These are phyloP conservation scores for Alternaria sp. DNA, from an alignment of 2,329 filamentous ascomycete genomes.

Conservation along the genomic window DNA sequence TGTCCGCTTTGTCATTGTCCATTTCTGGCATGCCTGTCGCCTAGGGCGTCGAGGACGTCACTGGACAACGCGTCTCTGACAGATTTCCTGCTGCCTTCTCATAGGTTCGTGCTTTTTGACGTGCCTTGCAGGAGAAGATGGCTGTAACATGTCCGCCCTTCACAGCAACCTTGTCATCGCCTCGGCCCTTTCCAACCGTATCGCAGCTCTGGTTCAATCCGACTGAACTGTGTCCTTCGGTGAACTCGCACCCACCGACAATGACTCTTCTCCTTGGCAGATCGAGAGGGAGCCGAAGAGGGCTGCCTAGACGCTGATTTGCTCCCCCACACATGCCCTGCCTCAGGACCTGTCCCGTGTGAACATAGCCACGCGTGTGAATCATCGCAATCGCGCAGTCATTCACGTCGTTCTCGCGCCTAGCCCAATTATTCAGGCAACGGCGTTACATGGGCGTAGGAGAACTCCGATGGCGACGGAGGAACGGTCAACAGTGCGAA, in stretches of 20 bases:
- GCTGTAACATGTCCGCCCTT: constrained; percentile 5
- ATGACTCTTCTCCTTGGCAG: constrained; percentile 39
- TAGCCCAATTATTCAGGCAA: constrained; percentile 43
- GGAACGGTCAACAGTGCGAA: constrained; percentile 30
- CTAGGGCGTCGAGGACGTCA: constrained; percentile 30
- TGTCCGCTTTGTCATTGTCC: constrained; percentile 15
- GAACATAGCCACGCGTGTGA: constrained; percentile 44
- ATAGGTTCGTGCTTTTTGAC: constrained; percentile 32
- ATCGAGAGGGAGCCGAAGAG: constrained; percentile 11
- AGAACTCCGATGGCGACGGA: constrained; percentile 32
- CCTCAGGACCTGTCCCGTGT: constrained; percentile 32
- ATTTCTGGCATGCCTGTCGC: constrained; percentile 25
- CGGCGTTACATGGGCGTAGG: constrained; percentile 28
- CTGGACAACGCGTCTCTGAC: constrained; percentile 25
- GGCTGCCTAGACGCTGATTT: constrained; percentile 36
- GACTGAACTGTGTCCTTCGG: constrained; percentile 29
- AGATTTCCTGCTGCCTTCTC: constrained; percentile 18
- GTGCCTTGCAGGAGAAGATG: constrained; percentile 39
- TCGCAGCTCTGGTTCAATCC: constrained; percentile 24
- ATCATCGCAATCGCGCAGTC: constrained; percentile 41
- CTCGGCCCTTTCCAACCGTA: constrained; percentile 16
- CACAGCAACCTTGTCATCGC: constrained; percentile 22
- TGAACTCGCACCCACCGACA: constrained; percentile 19
- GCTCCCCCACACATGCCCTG: constrained; percentile 28
- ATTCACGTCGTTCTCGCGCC: constrained; percentile 26